phyloP scores from a whole-genome alignment of 2,329 filamentous ascomycete species.

The Rhynchosporium agropyri region DNA sequence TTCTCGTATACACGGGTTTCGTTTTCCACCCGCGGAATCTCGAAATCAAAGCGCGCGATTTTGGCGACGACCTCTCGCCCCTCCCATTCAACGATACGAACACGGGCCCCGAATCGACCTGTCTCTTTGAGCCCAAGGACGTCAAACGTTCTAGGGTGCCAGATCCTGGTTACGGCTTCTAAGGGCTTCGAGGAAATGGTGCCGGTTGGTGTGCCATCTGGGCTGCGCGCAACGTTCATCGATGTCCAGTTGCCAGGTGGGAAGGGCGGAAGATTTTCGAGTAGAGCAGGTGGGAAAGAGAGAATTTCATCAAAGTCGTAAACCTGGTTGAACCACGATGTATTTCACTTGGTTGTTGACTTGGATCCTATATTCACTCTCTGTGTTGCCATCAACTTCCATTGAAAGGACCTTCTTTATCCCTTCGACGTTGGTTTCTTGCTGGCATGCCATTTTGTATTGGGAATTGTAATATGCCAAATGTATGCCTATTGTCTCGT shows the following conservation, averaged over 20 bases:
- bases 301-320: slow-evolving; percentile 40
- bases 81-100: slow-evolving; percentile 21
- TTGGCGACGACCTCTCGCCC: slow-evolving; percentile 22
- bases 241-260: slow-evolving; percentile 47
- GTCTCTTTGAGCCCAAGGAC: slow-evolving; percentile 20
- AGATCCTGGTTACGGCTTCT: slow-evolving; percentile 17
- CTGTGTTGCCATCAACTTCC: slow-evolving; percentile 15
- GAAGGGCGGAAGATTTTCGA: slow-evolving; percentile 44
- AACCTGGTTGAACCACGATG: slow-evolving; percentile 44
- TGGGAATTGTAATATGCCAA: not conserved
- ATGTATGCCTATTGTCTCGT: not conserved
- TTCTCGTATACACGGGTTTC: slow-evolving; percentile 25
- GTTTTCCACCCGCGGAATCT: slow-evolving; percentile 29
- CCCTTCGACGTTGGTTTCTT: not conserved
- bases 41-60: slow-evolving; percentile 27
- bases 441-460: not conserved
- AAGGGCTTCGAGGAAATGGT: slow-evolving; percentile 19
- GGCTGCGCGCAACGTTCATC: slow-evolving; percentile 7
- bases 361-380: slow-evolving; percentile 17
- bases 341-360: slow-evolving; percentile 44
- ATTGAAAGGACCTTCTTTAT: slow-evolving; percentile 13
- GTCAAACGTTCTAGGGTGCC: slow-evolving; percentile 19
- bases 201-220: slow-evolving; percentile 18
- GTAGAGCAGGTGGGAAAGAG: slow-evolving; percentile 41
- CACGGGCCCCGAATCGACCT: slow-evolving; percentile 19